Conservation (phyloP, 257 asterid genomes). For the Solanum ahanhuiri region DNA sequence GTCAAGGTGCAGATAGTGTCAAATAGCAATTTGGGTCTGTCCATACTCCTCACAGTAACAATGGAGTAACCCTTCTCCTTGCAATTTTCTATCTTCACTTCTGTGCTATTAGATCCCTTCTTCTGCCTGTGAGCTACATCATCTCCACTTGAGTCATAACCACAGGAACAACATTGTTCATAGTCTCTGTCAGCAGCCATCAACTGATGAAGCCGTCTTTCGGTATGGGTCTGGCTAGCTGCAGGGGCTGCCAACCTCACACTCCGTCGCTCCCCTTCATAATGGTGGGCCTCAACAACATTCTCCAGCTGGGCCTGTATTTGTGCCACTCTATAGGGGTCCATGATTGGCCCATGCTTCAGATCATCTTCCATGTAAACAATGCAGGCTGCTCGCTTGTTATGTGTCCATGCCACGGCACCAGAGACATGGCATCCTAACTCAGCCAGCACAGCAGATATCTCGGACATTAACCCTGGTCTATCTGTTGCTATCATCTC, state of each 20-base stretch:
- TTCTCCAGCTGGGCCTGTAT: constrained; percentile 63
- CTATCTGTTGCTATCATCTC: constrained; percentile 80
- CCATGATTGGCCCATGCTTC: constrained; percentile 25
- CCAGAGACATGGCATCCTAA: constrained; percentile 66
- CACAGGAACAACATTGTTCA: constrained; percentile 49
- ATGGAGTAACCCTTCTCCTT: constrained; percentile 45
- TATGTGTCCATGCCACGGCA: constrained; percentile 90
- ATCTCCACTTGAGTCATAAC: constrained; percentile 23
- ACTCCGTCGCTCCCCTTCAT: constrained; percentile 39
- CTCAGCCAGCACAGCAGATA: constrained; percentile 67
- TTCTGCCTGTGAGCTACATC: constrained; percentile 23
- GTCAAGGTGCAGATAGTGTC: constrained; percentile 73
- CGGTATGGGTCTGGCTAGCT: constrained; percentile 53
- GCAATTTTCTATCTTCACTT: constrained; percentile 48
- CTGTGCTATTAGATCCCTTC: constrained; percentile 37
- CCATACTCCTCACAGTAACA: constrained; percentile 53
- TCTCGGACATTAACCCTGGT: constrained; percentile 84
- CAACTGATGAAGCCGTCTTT: constrained; percentile 94
- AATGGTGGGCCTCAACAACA: constrained; percentile 78
- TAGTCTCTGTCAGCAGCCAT: constrained; percentile 74
- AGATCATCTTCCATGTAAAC: constrained; percentile 43
- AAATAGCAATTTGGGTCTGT: constrained; percentile 64
- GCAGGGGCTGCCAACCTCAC: constrained; percentile 46
- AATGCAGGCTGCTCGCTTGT: constrained; percentile 59
- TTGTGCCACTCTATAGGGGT: constrained; percentile 43